These are phyloP conservation scores for Clarireedia hainanense DNA, from an alignment of 2,329 filamentous ascomycete genomes.

Conservation along the genomic window DNA sequence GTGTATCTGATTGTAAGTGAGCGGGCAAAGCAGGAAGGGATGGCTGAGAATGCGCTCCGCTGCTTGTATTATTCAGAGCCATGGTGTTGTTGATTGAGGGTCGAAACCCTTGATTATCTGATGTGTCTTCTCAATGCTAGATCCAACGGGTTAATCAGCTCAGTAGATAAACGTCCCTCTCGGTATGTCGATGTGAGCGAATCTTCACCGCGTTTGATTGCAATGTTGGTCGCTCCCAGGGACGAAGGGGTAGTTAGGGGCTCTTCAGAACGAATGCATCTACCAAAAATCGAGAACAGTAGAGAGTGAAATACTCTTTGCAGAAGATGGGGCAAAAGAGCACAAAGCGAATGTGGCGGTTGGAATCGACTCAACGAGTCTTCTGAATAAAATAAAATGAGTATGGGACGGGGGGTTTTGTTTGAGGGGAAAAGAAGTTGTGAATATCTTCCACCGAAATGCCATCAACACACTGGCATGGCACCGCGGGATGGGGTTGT, in stretches of 20 bases:
- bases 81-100: constrained; percentile 37
- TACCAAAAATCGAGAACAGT: neutral
- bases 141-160: neutral
- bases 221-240: neutral
- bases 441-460: neutral
- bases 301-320: neutral
- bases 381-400: neutral
- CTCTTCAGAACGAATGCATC: neutral
- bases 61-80: constrained; percentile 42
- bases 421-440: neutral
- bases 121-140: neutral
- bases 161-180: no score
- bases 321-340: neutral
- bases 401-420: no score
- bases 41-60: constrained; percentile 68
- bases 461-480: neutral
- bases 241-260: neutral
- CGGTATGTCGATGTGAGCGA: neutral
- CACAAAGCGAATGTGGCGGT: constrained; percentile 1
- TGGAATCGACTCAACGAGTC: neutral
- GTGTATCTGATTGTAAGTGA: constrained; percentile 70
- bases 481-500: neutral
- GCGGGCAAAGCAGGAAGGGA: constrained; percentile 83
- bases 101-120: constrained; percentile 18
- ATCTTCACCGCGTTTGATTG: neutral